Evolutionary conservation across 495 filamentous ascomycete genomes (phyloP), one percentile per base, ranked within the genome.

Genomic region (Amniculicola lignicola): DNA sequence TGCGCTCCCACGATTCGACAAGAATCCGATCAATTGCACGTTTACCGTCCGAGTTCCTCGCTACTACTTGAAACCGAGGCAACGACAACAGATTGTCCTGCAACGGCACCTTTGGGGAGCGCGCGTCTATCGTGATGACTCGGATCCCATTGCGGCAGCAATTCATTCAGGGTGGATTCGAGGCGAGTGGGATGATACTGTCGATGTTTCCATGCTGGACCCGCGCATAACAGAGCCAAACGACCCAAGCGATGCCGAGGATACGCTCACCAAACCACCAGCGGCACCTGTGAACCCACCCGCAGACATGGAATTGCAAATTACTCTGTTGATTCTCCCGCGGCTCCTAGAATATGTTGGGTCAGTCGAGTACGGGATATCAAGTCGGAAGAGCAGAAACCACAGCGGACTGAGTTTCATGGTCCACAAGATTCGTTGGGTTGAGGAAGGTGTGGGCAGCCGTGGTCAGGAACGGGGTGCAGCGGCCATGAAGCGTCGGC

Each of bases 121-220:
- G 0, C 89, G 90, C 16, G 77, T 97, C 4, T 97, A 98, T 68
- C 95, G 90, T 0, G 94, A 97, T 61, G 94, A 98, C 72, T 95
- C 90, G 0, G 94, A 98, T 66, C 81, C 90, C 4, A 78, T 98
- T 42, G 94, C 91, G 0, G 91, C 90, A 2, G 90, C 92, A 51
- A 93, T 97, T 51, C 93, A 98, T 69, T 82, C 84, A 12, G 94
- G 94, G 7, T 96, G 86, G 80, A 86, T 98, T 52, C 82, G 87
- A 9, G 93, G 92, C 22, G 88, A 87, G 54, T 95, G 90, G 85
- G 79, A 82, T 15, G 81, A 87, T 0, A 86, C 88, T 35, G 83
- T 92, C 2, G 81, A 86, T 55, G 67, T 70, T n/a, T 75, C 76
- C 16, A 72, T 92, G 69, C 75, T 92, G 2, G 86, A 86, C 35